Evolutionary conservation across 2,329 filamentous ascomycete species (phyloP), one percentile per base, ranked within the genome.

Genomic region (Ceratocystis eucalypticola): DNA sequence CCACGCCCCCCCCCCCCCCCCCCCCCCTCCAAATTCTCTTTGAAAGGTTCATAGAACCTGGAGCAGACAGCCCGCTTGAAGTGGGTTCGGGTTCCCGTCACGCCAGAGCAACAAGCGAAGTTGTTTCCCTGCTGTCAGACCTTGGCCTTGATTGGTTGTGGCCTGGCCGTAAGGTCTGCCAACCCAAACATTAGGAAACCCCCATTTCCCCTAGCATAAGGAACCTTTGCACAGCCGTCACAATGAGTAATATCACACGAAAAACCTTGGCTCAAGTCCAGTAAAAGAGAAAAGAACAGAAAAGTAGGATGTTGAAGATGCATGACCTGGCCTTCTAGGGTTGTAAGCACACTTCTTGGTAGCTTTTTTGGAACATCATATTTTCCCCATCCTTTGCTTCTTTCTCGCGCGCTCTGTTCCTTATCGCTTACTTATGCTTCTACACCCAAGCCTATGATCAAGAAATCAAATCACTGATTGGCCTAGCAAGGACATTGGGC

Each of bases 41-140:
- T 33, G 25, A 57, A 57, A 15, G 22, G 22, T 57, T 57, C 28
- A 30, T 22, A 57, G 53, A 57, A 57, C 50, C 50, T 57, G 28
- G 50, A 28, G 10, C 53, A 57, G 25, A 57, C 46, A 22, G 25
- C 53, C 30, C 22, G 53, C 53, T 33, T 57, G 53, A 28, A 57
- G 53, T 30, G 53, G 53, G 53, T 30, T 57, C 53, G 53, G 53
- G 53, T 30, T 33, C 53, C 53, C 22, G 53, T 57, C 53, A 57
- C 30, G 53, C 53, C 53, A 57, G 53, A 57, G 53, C 53, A 57
- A 57, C 50, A 55, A 28, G 53, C 53, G 53, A 57, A 57, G 53
- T 57, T 55, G 53, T 57, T 33, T 33, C 22, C 53, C 53, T 30
- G 53, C 53, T n/a, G 53, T 57, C 53, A 57, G 22, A 57, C 53